Evolutionary conservation across 306 rosid species (phyloP), one percentile per base, ranked within the genome.

Genomic region (Vigna nakashimae): DNA sequence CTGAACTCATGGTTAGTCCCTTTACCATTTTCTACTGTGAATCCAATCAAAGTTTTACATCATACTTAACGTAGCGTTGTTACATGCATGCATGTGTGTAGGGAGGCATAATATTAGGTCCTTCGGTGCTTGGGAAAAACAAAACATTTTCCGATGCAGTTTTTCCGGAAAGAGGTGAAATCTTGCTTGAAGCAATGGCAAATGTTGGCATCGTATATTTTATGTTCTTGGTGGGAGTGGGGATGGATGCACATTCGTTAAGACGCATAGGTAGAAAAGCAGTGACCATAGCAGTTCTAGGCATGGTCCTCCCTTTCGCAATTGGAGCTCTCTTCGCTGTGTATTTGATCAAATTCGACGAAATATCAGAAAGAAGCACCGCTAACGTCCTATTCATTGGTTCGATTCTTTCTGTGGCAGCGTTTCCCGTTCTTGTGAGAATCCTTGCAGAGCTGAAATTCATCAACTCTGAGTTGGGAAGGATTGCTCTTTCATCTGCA

Each of bases 31-130:
- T 42, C 46, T 42, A 2, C 13, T 42, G 9, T 42, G 46, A 42
- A 42, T 42, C 46, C 46, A 9, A 2, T 2, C 12, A 42, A 9
- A 9, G 46, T 42, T 42, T 40, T 42, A 42, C 10, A 42, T 42
- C 46, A 9, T 9, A 42, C 66, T 56, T 66, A 34, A 77, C 43
- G 9, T 40, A 24, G 5, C 46, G 40, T 60, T 53, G 60, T 62
- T 68, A 28, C 46, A 50, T 49, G 42, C 18, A 55, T 71, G 79
- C 3, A 9, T 20, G 16, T 48, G 16, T 16, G 59, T 13, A 93
- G 98, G 98, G 98, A 56, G 98, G 98, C 50, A 50, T 91, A 17
- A 13, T 93, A 50, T 77, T 93, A 56, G 98, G 98, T 24, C 98
- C 98, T 20, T 90, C 98, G 1, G 78, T 91, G 32, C 81, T 93